Conservation (phyloP, 139 green algal species). For the Chloropicon primus region DNA sequence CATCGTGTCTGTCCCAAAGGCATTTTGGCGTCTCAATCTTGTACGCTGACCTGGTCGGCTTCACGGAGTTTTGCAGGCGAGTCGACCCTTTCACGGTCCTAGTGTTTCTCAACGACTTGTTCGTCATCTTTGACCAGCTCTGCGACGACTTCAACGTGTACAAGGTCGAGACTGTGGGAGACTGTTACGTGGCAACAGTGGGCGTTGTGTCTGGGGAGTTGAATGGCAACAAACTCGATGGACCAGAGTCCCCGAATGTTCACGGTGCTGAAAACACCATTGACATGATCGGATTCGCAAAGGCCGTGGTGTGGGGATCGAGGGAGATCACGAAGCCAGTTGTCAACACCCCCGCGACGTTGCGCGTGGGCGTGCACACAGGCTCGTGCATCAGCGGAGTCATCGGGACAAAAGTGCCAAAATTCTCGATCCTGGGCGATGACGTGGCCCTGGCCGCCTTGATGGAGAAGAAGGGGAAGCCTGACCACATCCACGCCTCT, state of each 20-base stretch:
- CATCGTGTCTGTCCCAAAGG: background rate
- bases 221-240: background rate
- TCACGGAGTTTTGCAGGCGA: slow-evolving; percentile 26
- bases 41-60: slow-evolving; percentile 35
- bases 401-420: background rate
- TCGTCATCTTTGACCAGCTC: slow-evolving; percentile 24
- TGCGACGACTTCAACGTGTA: slow-evolving; percentile 28
- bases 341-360: background rate
- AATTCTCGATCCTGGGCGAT: background rate
- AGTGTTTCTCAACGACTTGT: slow-evolving; percentile 34
- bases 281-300: background rate
- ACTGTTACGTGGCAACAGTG: slow-evolving; percentile 36
- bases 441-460: background rate
- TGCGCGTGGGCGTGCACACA: background rate
- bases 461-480: background rate
- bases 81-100: slow-evolving; percentile 26
- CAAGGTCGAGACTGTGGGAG: slow-evolving; percentile 37
- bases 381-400: background rate
- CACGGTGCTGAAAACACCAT: background rate
- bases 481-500: background rate
- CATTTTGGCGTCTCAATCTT: slow-evolving; percentile 23
- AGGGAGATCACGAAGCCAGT: background rate
- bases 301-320: background rate
- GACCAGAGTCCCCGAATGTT: too few relatives aligned
- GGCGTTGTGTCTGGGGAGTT: slow-evolving; percentile 10